Conservation (phyloP, 768 basidiomycete genomes). For the Phlebiopsis gigantea region DNA sequence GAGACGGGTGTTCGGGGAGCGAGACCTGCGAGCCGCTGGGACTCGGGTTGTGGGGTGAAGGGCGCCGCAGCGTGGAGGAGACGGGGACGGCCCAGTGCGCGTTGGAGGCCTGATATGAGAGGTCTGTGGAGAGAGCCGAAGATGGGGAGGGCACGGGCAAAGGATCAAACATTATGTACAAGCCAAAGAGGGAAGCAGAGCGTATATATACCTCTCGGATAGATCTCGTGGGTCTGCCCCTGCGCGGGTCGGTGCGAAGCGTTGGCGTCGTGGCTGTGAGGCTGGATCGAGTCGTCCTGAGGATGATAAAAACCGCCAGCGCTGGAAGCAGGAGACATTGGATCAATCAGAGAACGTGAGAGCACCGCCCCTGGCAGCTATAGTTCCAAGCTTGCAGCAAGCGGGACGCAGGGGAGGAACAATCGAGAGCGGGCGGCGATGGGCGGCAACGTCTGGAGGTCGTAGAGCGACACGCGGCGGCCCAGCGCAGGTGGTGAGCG, state of each 20-base stretch:
- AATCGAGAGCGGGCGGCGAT: not conserved
- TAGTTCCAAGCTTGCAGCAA: not conserved
- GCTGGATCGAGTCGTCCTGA: not conserved
- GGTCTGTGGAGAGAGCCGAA: not conserved
- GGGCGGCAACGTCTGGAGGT: not conserved
- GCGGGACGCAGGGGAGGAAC: not conserved
- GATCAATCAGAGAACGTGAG: conserved; percentile 12
- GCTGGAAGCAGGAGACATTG: conserved; percentile 8
- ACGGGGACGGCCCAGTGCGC: not conserved
- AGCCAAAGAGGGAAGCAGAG: not conserved
- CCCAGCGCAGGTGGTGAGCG: not conserved
- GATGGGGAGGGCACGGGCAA: not conserved
- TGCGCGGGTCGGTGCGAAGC: not conserved
- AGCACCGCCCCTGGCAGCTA: conserved; percentile 8
- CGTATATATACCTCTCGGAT: not conserved
- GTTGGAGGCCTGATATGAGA: not conserved
- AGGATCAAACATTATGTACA: not conserved
- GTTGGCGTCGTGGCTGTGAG: not conserved
- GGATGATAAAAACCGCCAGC: not conserved
- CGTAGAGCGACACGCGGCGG: not conserved
- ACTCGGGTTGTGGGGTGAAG: conserved; percentile 2
- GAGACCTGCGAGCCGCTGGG: not conserved
- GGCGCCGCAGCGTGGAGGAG: not conserved
- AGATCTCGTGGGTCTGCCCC: not conserved
- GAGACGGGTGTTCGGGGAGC: not conserved